Base-by-base conservation (phyloP, 208 protist genomes). In the Trypanosoma lewisi region DNA sequence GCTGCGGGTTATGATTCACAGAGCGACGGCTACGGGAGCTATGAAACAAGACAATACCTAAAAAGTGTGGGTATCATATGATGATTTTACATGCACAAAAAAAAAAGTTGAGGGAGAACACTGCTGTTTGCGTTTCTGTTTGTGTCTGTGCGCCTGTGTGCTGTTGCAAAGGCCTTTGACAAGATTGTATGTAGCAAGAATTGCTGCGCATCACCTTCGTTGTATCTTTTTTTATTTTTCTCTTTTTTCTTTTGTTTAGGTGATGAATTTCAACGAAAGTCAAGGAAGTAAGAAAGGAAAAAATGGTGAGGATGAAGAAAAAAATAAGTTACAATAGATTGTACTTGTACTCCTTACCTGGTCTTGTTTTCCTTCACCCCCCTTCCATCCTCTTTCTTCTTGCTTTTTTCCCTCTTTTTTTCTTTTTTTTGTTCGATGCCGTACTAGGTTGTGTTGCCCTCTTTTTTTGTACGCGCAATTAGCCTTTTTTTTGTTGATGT, bases 11-110 rank as follows among this genome's bases (percentile, higher is more conserved):
- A 85, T 33, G 89, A 95, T 69, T 90, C 80, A 17, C 77, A 91
- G 19, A 95, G 86, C 55, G 89, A 95, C 37, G 89, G 85, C 17
- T 92, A 91, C 61, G 85, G 84, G 25, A 95, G 89, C 66, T 93
- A 95, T 44, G 89, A 95, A 56, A 87, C 84, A 2, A 75, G 79
- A 30, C 76, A 91, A 61, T 95, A 95, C 69, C 77, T 95, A 55
- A 87, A 87, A 61, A 82, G 53, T 14, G 69, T 90, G 9, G 86
- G 86, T 23, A 75, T 95, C 12, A 56, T 91, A 31, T 85, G 45
- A 60, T 57, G 30, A 21, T 27, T 16, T 3, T 39, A 31, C 28
- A 44, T 31, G 17, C 16, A 56, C 44, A 14, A 34, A 41, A 57
- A 58, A 2, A 41, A 49, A 48, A 51, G 51, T 37, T 11, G 23